Conservation (phyloP, 371 early-diverging fungal species). For the Umbelopsis sp. region DNA sequence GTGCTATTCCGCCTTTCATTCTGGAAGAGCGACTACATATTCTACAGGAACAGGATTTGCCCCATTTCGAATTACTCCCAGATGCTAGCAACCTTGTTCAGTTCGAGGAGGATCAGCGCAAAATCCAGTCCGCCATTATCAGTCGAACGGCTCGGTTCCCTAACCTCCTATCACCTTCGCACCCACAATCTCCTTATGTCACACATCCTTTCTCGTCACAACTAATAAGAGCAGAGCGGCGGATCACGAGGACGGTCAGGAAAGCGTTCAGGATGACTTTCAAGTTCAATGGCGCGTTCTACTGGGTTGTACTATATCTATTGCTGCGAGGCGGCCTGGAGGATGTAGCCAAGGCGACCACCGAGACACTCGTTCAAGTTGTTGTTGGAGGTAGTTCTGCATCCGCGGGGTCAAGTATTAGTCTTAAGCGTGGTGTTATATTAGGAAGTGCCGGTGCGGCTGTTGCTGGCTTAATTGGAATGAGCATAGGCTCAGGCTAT, state of each 20-base stretch:
- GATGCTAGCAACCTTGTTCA: not conserved
- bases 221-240: slow-evolving; percentile 24
- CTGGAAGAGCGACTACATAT: slow-evolving; percentile 2
- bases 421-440: not conserved
- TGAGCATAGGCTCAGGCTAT: slow-evolving; percentile 1
- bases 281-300: slow-evolving; percentile 33
- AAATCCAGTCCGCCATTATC: not conserved
- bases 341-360: slow-evolving; percentile 28
- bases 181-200: slow-evolving; percentile 9
- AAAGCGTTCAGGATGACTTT: slow-evolving; percentile 25
- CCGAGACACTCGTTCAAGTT: slow-evolving; percentile 1
- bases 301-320: slow-evolving; percentile 40
- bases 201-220: slow-evolving; percentile 11
- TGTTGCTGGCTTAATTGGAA: slow-evolving; percentile 2
- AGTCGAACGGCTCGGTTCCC: not conserved
- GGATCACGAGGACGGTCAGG: slow-evolving; percentile 24
- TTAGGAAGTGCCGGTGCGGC: slow-evolving; percentile 8
- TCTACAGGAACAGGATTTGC: slow-evolving; percentile 8
- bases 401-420: not conserved
- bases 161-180: slow-evolving; percentile 11
- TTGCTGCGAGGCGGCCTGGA: slow-evolving; percentile 38
- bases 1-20: not conserved
- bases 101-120: not conserved
- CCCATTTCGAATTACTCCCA: slow-evolving; percentile 17
- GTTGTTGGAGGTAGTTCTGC: slow-evolving; percentile 10